Conservation (phyloP, 148 eudicot genomes). For the Rhododendron griersonianum region DNA sequence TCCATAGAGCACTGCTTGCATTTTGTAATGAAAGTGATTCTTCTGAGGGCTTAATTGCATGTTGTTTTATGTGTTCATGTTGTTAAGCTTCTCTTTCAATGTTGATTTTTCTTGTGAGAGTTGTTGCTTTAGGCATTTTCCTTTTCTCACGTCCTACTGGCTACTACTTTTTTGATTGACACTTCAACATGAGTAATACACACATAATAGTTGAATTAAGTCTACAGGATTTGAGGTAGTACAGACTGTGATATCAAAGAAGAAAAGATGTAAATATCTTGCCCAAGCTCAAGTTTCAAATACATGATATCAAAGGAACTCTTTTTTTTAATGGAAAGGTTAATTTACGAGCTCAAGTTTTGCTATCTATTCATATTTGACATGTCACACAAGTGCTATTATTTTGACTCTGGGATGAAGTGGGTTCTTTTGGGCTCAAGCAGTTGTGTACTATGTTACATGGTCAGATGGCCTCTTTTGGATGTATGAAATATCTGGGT, state of each 20-base stretch:
- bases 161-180: neutral
- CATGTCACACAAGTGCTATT: neutral
- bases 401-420: neutral
- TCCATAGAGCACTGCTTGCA: slow-evolving; percentile 23
- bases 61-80: neutral
- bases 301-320: neutral
- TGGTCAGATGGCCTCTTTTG: neutral
- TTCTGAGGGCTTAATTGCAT: neutral
- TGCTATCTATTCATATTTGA: neutral
- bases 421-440: neutral
- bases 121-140: neutral
- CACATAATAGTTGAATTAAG: neutral
- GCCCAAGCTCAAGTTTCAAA: neutral
- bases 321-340: neutral
- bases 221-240: neutral
- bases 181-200: neutral
- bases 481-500: neutral
- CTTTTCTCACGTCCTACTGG: neutral
- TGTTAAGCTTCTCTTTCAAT: neutral
- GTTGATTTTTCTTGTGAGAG: neutral
- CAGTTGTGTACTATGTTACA: neutral
- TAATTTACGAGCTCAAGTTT: neutral
- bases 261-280: neutral
- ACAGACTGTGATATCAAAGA: neutral
- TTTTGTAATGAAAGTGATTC: neutral